These are phyloP conservation scores for Scedosporium apiospermum DNA, from an alignment of 2,329 filamentous ascomycete genomes.

Conservation along the genomic window DNA sequence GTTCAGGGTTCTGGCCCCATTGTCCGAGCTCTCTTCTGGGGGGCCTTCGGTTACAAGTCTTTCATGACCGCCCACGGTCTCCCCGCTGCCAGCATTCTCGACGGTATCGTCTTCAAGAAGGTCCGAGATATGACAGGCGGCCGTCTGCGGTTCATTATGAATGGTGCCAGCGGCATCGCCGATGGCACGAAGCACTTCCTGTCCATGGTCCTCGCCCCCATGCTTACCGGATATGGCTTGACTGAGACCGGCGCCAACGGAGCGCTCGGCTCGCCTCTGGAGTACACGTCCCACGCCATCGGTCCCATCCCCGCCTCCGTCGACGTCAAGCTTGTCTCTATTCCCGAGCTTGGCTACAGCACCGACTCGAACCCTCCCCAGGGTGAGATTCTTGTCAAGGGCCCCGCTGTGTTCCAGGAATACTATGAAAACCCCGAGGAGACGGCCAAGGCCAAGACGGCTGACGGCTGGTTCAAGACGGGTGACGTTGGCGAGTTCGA, in stretches of 20 bases:
- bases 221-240: slow-evolving; percentile 89
- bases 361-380: slow-evolving; percentile 68
- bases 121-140: slow-evolving; percentile 86
- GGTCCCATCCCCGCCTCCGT: slow-evolving; percentile 69
- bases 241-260: slow-evolving; percentile 88
- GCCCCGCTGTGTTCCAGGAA: slow-evolving; percentile 60
- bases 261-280: slow-evolving; percentile 70
- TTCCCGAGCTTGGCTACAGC: slow-evolving; percentile 79
- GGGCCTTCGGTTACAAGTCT: slow-evolving; percentile 48
- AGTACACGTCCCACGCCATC: slow-evolving; percentile 69
- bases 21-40: slow-evolving; percentile 69
- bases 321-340: slow-evolving; percentile 87
- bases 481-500: slow-evolving; percentile 93
- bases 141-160: slow-evolving; percentile 80
- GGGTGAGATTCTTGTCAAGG: slow-evolving; percentile 87
- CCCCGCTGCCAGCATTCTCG: slow-evolving; percentile 61
- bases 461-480: slow-evolving; percentile 94
- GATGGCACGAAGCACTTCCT: slow-evolving; percentile 84
- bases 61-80: slow-evolving; percentile 49
- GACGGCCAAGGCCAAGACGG: slow-evolving; percentile 65
- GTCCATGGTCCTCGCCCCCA: slow-evolving; percentile 83
- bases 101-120: slow-evolving; percentile 82
- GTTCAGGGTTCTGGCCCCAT: slow-evolving; percentile 64
- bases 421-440: slow-evolving; percentile 86
- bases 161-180: slow-evolving; percentile 84